phyloP scores from a whole-genome alignment of 495 filamentous ascomycete genomes.

The Penicillium cosmopolitanum region DNA sequence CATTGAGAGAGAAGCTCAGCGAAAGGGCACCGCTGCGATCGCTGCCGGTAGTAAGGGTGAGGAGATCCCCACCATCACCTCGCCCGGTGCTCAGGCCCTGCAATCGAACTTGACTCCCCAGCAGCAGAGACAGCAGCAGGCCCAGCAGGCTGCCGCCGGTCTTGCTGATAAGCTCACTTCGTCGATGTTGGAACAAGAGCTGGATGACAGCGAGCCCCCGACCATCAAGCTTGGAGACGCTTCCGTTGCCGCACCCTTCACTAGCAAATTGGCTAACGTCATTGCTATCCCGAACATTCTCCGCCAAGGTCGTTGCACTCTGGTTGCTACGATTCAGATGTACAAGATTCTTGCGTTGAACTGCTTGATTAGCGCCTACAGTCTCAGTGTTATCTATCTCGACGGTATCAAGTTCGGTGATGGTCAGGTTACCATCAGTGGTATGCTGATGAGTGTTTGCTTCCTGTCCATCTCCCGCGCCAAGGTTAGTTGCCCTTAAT shows the following conservation, averaged over 20 bases:
- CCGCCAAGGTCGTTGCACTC: constrained; percentile 92
- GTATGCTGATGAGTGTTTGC: constrained; percentile 99
- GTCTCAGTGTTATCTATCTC: constrained; percentile 91
- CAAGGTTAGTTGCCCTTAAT: constrained; percentile 56
- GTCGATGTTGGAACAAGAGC: constrained; percentile 87
- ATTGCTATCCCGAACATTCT: constrained; percentile 98
- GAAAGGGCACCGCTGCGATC: constrained; percentile 61
- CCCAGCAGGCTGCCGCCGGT: constrained; percentile 69
- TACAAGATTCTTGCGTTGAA: constrained; percentile 99
- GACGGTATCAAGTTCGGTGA: constrained; percentile 99
- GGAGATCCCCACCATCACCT: constrained; percentile 67
- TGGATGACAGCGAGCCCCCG: constrained; percentile 89
- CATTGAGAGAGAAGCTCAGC: constrained; percentile 77
- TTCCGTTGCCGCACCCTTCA: constrained; percentile 96
- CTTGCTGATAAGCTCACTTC: constrained; percentile 86
- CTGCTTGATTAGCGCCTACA: constrained; percentile 98
- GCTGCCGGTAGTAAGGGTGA: constrained; percentile 50
- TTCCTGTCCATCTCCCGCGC: constrained; percentile 96
- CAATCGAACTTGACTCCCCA: constrained; percentile 59
- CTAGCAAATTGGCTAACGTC: constrained; percentile 95
- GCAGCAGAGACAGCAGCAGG: constrained; percentile 64
- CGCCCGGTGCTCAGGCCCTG: constrained; percentile 70
- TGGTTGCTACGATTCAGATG: constrained; percentile 99
- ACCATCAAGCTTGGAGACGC: constrained; percentile 98
- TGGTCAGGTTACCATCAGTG: constrained; percentile 97